A percentile compares a stretch with the other conserved stretches of the same genome.
These are phyloP conservation scores for Rhodotorula sp. DNA, from an alignment of 1,284 basidiomycete species.

Conservation along the genomic window DNA sequence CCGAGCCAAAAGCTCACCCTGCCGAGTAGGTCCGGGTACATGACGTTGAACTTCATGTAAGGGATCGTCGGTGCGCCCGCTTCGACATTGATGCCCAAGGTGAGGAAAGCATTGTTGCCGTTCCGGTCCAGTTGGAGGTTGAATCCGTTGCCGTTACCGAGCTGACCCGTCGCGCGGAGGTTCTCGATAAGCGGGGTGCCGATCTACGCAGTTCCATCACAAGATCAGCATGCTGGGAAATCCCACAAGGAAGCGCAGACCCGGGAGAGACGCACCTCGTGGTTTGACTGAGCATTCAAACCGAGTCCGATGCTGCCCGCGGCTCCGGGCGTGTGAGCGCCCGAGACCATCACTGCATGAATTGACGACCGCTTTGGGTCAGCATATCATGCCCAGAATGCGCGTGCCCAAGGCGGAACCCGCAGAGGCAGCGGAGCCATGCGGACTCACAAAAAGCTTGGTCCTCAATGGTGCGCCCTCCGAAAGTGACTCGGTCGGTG, in stretches of 20 bases:
- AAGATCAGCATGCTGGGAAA: too few relatives aligned
- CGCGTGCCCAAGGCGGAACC: too few relatives aligned
- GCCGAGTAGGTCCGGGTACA: background rate
- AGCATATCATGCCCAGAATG: too few relatives aligned
- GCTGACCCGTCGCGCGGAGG: conserved; percentile 1
- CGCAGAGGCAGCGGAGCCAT: too few relatives aligned
- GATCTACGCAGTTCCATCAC: background rate
- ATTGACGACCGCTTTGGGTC: too few relatives aligned
- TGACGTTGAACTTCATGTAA: background rate
- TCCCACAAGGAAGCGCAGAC: too few relatives aligned
- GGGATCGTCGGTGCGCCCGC: too few relatives aligned
- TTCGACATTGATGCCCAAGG: background rate
- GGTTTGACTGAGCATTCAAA: background rate
- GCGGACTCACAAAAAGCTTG: background rate
- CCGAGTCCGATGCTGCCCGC: conserved; percentile 1
- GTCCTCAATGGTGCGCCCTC: background rate
- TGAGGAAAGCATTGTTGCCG: background rate
- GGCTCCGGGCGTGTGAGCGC: background rate
- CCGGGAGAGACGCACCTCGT: background rate
- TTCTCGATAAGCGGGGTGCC: conserved; percentile 4
- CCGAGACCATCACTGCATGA: too few relatives aligned
- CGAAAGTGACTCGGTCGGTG: conserved; percentile 4
- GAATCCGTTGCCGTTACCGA: background rate
- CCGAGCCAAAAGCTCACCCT: background rate
- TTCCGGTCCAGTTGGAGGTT: background rate